Evolutionary conservation across 805 yeast genomes (phyloP), one percentile per base, ranked within the genome.

Genomic region (Nakazawaea wickerhamii): DNA sequence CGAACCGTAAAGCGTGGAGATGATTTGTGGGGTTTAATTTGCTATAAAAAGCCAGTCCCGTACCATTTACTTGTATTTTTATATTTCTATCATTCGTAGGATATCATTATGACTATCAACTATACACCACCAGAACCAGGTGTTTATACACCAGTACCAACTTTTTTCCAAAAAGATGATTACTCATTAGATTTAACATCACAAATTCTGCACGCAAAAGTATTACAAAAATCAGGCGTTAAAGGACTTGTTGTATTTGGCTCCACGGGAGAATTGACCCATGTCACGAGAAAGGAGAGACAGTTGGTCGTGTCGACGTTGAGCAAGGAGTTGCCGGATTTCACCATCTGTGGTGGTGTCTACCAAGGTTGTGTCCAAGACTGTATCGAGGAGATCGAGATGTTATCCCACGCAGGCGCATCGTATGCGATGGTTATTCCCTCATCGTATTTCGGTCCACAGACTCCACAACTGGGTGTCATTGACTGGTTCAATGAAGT

Each of bases 241-340:
- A 49, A 55, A 35, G 81, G 81, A 19, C 55, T 70, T 3, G 74
- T 72, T 11, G 50, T 73, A 6, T 61, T 72, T 53, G 81, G 81
- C 5, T 71, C 78, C 27, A 75, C 79, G 13, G 81, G 81, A 30
- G 81, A 75, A 53, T 69, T 70, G 46, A 71, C 73, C 30, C 77
- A 73, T 49, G 56, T 74, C 49, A 65, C 77, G 9, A 59, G 67
- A 40, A 48, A 54, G 32, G 81, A 75, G 57, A 62, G 80, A 48
- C 55, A 55, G 11, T 44, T 57, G 5, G 50, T 67, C 8, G 58
- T 68, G 21, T 47, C 53, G 17, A 46, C 54, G 10, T 46, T 71
- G 37, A 69, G 59, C 35, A 60, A 57, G 3, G 64, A 54, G 4
- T 60, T 75, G 4, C 64, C 67, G 19, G 64, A 59, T 26, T 67